These are phyloP conservation scores for Penicillium canariense DNA, from an alignment of 495 filamentous ascomycete species.

Conservation along the genomic window DNA sequence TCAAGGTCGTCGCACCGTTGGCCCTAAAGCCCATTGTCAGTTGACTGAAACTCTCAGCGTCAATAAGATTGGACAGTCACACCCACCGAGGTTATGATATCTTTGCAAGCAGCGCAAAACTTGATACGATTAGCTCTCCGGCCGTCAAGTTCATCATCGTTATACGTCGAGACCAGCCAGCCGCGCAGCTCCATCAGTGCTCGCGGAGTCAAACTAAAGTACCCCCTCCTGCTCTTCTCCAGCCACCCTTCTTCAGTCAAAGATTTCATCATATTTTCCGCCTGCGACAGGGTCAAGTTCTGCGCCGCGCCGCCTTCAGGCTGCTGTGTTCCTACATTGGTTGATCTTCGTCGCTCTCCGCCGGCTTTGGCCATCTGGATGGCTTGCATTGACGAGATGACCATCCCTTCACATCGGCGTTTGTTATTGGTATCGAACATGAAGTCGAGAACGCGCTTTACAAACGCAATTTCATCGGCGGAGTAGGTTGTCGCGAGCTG, in stretches of 20 bases:
- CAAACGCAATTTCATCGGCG: conserved; percentile 83
- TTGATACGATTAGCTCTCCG: conserved; percentile 62
- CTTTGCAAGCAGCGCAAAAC: conserved; percentile 83
- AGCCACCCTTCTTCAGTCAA: conserved; percentile 85
- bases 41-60: background rate
- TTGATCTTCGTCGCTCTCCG: conserved; percentile 35
- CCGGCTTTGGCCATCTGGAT: conserved; percentile 42
- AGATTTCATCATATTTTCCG: conserved; percentile 65
- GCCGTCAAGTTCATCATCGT: conserved; percentile 58
- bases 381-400: conserved; percentile 73
- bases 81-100: conserved; percentile 76
- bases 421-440: conserved; percentile 92
- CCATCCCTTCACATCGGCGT: conserved; percentile 71
- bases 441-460: conserved; percentile 82
- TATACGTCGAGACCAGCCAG: conserved; percentile 84
- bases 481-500: conserved; percentile 81
- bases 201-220: conserved; percentile 71
- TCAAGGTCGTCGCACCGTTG: conserved; percentile 71
- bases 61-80: background rate
- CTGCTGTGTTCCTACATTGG: conserved; percentile 34
- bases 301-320: conserved; percentile 42
- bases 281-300: conserved; percentile 71
- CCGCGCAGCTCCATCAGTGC: conserved; percentile 79
- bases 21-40: conserved; percentile 47
- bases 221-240: conserved; percentile 65